Percentiles rank a stretch among this genome's conserved stretches.
Evolutionary conservation across 495 filamentous ascomycete species (phyloP).

Genomic region (Trichoderma orchidacearum): DNA sequence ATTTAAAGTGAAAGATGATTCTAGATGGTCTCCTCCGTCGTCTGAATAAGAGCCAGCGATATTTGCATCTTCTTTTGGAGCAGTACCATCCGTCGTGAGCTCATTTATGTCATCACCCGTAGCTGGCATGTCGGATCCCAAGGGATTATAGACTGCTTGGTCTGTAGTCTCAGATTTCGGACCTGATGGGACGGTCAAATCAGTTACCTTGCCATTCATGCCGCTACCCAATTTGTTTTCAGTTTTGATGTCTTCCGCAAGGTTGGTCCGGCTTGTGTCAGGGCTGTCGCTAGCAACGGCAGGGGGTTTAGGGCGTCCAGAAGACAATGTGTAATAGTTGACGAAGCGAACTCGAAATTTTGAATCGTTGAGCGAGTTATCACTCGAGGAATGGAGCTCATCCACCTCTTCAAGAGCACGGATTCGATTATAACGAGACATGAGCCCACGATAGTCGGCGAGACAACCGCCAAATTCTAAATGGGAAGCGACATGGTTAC

Average conservation of each 20-base stretch:
- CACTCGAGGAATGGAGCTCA: constrained; percentile 12
- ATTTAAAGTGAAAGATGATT: background rate
- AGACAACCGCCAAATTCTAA: constrained; percentile 72
- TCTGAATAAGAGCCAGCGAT: background rate
- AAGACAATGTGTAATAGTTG: constrained; percentile 84
- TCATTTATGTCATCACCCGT: background rate
- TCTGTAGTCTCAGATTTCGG: background rate
- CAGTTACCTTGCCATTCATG: background rate
- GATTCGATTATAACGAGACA: constrained; percentile 51
- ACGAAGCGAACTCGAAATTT: constrained; percentile 51
- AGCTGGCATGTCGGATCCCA: background rate
- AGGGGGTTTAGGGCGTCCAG: constrained; percentile 35
- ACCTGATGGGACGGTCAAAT: background rate
- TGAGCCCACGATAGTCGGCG: constrained; percentile 59
- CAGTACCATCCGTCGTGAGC: background rate
- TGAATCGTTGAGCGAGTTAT: background rate
- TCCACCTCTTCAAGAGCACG: constrained; percentile 56
- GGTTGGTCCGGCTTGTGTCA: background rate
- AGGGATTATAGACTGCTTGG: background rate
- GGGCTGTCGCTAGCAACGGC: background rate
- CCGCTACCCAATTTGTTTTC: background rate
- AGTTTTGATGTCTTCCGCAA: constrained; percentile 1
- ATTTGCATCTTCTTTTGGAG: background rate
- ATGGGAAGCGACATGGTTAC: constrained; percentile 62
- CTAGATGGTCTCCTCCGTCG: background rate